Evolutionary conservation across 106 monocot genomes (phyloP).

Genomic region (Agapanthus africanus): DNA sequence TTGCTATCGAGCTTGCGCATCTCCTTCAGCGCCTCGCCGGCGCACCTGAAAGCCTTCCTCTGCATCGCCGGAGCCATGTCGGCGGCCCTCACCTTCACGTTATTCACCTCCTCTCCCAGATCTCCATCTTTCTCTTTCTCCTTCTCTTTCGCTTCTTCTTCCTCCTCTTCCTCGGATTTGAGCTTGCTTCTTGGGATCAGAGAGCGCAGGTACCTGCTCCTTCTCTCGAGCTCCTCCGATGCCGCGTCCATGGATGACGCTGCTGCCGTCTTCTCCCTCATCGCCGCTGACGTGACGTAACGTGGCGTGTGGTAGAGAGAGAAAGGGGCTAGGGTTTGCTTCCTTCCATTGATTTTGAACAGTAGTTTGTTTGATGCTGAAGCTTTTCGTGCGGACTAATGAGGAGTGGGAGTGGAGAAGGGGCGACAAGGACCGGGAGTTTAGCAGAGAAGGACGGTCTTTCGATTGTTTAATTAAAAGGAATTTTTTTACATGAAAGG

Average conservation of each 20-base stretch:
- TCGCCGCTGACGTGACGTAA: too few species aligned
- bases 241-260: conserved; percentile 6
- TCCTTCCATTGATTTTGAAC: too few species aligned
- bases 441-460: too few species aligned
- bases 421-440: too few species aligned
- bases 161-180: not conserved
- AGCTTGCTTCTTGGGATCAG: conserved; percentile 24
- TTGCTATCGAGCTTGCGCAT: conserved; percentile 25
- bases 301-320: too few species aligned
- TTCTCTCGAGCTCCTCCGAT: conserved; percentile 9
- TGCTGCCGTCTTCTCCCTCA: not conserved
- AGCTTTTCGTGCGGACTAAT: too few species aligned
- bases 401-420: too few species aligned
- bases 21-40: conserved; percentile 6
- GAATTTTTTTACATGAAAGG: too few species aligned
- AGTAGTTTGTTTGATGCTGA: too few species aligned
- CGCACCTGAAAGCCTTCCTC: conserved; percentile 20
- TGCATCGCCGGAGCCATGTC: conserved; percentile 26
- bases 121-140: not conserved
- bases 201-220: conserved; percentile 17
- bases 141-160: not conserved
- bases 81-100: conserved; percentile 22
- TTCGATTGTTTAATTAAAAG: too few species aligned
- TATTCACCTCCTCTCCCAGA: conserved; percentile 2
- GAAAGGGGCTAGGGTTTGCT: too few species aligned